Base-by-base conservation (phyloP, 2,329 filamentous ascomycete genomes). In the Capronia americana region DNA sequence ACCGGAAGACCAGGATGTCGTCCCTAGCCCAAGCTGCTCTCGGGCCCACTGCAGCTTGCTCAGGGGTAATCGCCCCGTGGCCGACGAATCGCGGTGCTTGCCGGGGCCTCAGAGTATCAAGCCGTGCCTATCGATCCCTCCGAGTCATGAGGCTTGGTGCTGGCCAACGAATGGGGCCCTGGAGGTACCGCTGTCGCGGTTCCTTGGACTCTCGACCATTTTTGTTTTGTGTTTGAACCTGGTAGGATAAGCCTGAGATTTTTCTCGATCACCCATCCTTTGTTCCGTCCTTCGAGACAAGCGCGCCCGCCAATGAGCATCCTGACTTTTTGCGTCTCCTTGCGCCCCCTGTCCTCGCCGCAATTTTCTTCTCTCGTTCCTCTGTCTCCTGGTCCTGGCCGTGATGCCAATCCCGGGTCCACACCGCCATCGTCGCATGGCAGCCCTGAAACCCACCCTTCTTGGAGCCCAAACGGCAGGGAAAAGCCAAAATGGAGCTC, bases 371-470 rank as follows among this genome's bases (percentile, higher is more conserved):
- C 17, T 41, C n/a, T 24, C 30, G 12, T 6, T 3, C n/a, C 3
- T 30, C 38, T 17, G 24, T 23, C 17, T 26, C 17, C 32, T 32
- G 48, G 23, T 62, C 60, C 51, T 57, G 24, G 63, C 44, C 51
- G 57, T 53, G 58, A 65, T 62, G 58, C 58, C 58, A 61, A 62
- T 54, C 41, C 56, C 14, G 58, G 61, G 57, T 66, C 67, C 67
- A 69, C 66, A 66, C 58, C 67, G 56, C 57, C 59, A 63, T 54
- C 63, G 63, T 66, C 68, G 68, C 68, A 70, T 70, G 65, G 68
- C 65, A 65, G 68, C 63, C 65, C 63, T 63, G 65, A 65, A 67
- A 67, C 64, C 56, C 62, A 65, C 54, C 46, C 54, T 51, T 10
- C 26, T 46, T 57, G 48, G 34, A 51, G 50, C 41, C 61, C 41